phyloP scores from a whole-genome alignment of 495 filamentous ascomycete species.

The Aspergillus bridgeri region DNA sequence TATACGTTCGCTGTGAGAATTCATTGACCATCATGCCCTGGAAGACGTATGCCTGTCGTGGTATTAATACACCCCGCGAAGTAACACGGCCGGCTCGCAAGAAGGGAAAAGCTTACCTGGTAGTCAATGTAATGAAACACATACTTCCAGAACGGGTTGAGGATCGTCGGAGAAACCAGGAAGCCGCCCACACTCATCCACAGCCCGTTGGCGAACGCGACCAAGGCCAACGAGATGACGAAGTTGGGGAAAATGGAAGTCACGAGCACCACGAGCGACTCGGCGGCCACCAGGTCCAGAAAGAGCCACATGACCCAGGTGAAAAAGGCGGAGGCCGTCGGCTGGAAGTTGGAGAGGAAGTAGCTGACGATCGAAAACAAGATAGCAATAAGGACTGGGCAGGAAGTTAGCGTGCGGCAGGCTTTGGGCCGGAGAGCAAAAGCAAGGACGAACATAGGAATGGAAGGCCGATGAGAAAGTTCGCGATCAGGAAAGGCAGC shows the following conservation, averaged over 20 bases:
- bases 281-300: slow-evolving; percentile 76
- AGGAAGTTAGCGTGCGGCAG: slow-evolving; percentile 2
- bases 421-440: slow-evolving; percentile 7
- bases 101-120: slow-evolving; percentile 38
- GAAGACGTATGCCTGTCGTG: slow-evolving; percentile 64
- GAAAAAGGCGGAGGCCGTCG: slow-evolving; percentile 63
- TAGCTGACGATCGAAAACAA: slow-evolving; percentile 73
- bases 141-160: slow-evolving; percentile 83
- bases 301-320: slow-evolving; percentile 84
- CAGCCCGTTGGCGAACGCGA: slow-evolving; percentile 78
- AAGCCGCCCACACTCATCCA: slow-evolving; percentile 87
- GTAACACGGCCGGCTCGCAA: neutral
- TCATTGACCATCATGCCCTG: slow-evolving; percentile 92
- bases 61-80: neutral
- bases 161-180: slow-evolving; percentile 62
- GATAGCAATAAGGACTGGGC: slow-evolving; percentile 60
- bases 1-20: slow-evolving; percentile 59
- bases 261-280: slow-evolving; percentile 74
- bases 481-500: slow-evolving; percentile 66
- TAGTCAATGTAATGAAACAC: slow-evolving; percentile 84
- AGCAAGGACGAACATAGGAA: slow-evolving; percentile 51
- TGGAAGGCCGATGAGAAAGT: slow-evolving; percentile 77
- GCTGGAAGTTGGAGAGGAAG: slow-evolving; percentile 75
- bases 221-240: slow-evolving; percentile 69
- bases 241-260: slow-evolving; percentile 72